A percentile compares a stretch with the other conserved stretches of the same genome.
Evolutionary conservation across 1,284 basidiomycete genomes (phyloP).

Genomic region (Ceratobasidium sp.): DNA sequence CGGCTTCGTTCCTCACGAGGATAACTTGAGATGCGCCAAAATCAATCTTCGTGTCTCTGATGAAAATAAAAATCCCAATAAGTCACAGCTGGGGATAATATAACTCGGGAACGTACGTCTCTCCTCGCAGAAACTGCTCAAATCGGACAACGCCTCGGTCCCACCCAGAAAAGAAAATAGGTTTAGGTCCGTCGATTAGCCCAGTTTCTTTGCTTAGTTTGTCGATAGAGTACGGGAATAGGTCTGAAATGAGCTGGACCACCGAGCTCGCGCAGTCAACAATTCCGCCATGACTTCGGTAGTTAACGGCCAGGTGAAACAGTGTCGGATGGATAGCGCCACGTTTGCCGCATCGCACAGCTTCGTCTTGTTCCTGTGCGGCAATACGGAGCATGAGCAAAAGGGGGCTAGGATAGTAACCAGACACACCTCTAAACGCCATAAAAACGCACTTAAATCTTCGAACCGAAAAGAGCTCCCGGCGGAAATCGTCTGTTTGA

Average conservation of each 20-base stretch:
- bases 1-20: slow-evolving; percentile 71
- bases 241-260: slow-evolving; percentile 65
- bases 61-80: not conserved
- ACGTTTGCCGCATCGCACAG: slow-evolving; percentile 47
- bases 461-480: slow-evolving; percentile 79
- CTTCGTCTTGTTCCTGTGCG: slow-evolving; percentile 15
- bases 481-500: slow-evolving; percentile 66
- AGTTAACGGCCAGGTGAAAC: slow-evolving; percentile 64
- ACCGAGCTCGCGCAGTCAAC: slow-evolving; percentile 60
- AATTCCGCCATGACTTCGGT: slow-evolving; percentile 42
- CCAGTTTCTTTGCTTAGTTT: slow-evolving; percentile 49
- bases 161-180: slow-evolving; percentile 70
- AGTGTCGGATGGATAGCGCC: slow-evolving; percentile 58
- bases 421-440: slow-evolving; percentile 67
- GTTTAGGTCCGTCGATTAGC: slow-evolving; percentile 66
- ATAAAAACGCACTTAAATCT: slow-evolving; percentile 74
- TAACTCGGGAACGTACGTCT: slow-evolving; percentile 19
- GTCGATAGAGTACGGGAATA: slow-evolving; percentile 78
- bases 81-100: not conserved
- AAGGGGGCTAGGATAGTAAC: not conserved
- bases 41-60: slow-evolving; percentile 40
- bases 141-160: slow-evolving; percentile 66
- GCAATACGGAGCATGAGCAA: not conserved
- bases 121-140: slow-evolving; percentile 60
- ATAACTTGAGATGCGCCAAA: slow-evolving; percentile 58